Percentiles rank a stretch among this genome's conserved stretches.
Evolutionary conservation across 2,329 filamentous ascomycete species (phyloP).

Genomic region (Neurospora sp.): DNA sequence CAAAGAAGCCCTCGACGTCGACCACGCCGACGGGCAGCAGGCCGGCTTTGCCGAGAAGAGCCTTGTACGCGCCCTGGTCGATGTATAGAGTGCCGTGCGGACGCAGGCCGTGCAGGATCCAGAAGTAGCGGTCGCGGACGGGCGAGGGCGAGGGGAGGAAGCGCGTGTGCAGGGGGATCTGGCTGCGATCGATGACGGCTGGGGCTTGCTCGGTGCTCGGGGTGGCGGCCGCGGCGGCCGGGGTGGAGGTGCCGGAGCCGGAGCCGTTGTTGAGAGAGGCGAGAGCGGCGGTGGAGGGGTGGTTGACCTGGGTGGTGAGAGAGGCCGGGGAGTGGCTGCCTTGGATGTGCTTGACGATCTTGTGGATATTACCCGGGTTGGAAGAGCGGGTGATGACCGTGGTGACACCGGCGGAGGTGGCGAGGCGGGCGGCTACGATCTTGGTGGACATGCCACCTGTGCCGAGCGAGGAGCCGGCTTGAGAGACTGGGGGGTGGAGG

Average conservation of each 20-base stretch:
- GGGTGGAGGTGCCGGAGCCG: conserved; percentile 24
- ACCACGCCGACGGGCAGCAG: conserved; percentile 86
- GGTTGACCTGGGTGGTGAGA: conserved; percentile 18
- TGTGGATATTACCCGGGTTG: conserved; percentile 83
- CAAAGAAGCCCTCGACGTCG: conserved; percentile 79
- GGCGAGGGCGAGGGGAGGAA: conserved; percentile 79
- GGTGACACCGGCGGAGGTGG: conserved; percentile 88
- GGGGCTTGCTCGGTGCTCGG: conserved; percentile 19
- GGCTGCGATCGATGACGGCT: conserved; percentile 21
- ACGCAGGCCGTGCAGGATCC: conserved; percentile 85
- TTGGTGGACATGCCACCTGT: conserved; percentile 98
- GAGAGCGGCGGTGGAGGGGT: conserved; percentile 13
- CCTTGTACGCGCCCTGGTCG: conserved; percentile 76
- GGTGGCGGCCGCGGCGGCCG: conserved; percentile 21
- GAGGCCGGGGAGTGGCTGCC: conserved; percentile 35
- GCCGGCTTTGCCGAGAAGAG: conserved; percentile 73
- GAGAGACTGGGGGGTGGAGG: conserved; percentile 53
- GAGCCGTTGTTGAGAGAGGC: conserved; percentile 28
- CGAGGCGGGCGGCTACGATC: conserved; percentile 83
- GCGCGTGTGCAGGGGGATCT: conserved; percentile 68
- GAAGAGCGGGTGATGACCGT: conserved; percentile 91
- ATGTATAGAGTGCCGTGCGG: conserved; percentile 90
- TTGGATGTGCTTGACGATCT: conserved; percentile 77
- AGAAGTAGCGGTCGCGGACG: conserved; percentile 90
- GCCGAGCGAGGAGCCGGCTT: conserved; percentile 76